Evolutionary conservation across 1,139 yeast genomes (phyloP), one percentile per base, ranked within the genome.

Genomic region (Tardiomyces digboiensis): DNA sequence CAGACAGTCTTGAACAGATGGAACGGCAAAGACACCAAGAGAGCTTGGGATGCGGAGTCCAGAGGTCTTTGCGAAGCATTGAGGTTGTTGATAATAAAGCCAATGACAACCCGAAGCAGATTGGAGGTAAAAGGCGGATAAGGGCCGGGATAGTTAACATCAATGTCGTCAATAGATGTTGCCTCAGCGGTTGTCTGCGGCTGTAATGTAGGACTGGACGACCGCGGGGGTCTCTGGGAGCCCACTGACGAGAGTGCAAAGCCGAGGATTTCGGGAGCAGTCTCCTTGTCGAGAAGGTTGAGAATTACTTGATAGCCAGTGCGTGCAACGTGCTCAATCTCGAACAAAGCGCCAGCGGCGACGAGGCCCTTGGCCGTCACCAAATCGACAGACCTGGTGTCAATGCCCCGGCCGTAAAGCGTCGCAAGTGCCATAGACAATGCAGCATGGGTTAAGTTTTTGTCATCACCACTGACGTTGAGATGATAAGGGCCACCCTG

Each of bases 401-500:
- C 52, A 20, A 61, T 44, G n/a, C 48, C 47, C 39, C 56, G 62
- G 18, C 66, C 66, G 44, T 62, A 62, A 16, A 62, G 52, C 14
- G 66, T 59, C 8, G 65, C 65, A 42, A 62, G 49, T 2, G 63
- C 62, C 55, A 61, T 54, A 2, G 63, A 55, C 23, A 62, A 43
- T 10, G 63, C 49, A 19, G 55, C 48, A 10, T 56, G 50, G n/a
- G 76, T 76, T 56, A 74, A 67, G 53, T 70, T 72, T 46, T 72
- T 74, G 59, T 76, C 81, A 48, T 72, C 70, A 19, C 75, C 75
- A 26, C 74, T 67, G 55, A 76, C 68, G 37, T 74, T 72, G 38
- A 76, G 76, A 49, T 74, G 76, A 52, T 75, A 71, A 10, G 80
- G 76, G 14, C 36, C 41, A 18, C 40, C 39, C 14, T 78, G 54